Conservation (phyloP, 352 stramenopile genomes). For the Pythium monospermum region DNA sequence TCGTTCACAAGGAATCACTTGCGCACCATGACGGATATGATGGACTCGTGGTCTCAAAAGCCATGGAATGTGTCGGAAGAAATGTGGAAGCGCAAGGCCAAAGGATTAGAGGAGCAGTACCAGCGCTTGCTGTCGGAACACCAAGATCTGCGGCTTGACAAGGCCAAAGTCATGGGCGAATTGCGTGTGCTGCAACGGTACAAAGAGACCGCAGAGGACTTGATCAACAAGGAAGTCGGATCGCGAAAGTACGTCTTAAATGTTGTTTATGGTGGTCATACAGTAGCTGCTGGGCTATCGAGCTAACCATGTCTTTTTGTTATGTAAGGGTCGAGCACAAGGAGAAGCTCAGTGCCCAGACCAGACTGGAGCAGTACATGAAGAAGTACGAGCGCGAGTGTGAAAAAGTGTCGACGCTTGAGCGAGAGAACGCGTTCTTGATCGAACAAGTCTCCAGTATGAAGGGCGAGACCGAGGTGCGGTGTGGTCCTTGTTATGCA, state of each 20-base stretch:
- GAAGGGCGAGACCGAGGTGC: conserved; percentile 64
- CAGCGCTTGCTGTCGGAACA: conserved; percentile 31
- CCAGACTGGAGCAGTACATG: conserved; percentile 73
- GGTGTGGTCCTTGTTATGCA: too few species aligned
- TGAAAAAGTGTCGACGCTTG: conserved; percentile 46
- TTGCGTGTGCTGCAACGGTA: conserved; percentile 36
- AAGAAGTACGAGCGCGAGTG: conserved; percentile 81
- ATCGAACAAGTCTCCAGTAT: conserved; percentile 65
- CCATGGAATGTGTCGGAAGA: conserved; percentile 37
- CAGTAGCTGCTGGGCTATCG: too few species aligned
- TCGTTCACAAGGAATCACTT: neutral
- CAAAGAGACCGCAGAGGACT: conserved; percentile 37
- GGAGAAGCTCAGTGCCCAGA: conserved; percentile 55
- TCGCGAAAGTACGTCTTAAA: conserved; percentile 28
- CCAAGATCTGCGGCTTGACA: conserved; percentile 34
- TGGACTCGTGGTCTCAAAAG: conserved; percentile 28
- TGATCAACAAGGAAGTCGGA: conserved; percentile 29
- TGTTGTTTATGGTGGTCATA: too few species aligned
- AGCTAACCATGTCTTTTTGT: neutral
- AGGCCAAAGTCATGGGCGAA: conserved; percentile 33
- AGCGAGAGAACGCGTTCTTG: conserved; percentile 66
- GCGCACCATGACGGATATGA: conserved; percentile 17
- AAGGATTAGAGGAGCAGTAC: conserved; percentile 33
- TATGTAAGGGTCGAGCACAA: conserved; percentile 41
- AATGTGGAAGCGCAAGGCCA: conserved; percentile 40